A percentile compares a stretch with the other conserved stretches of the same genome.
These are phyloP conservation scores for Medicago arabica DNA, from an alignment of 306 rosid genomes.

Conservation along the genomic window DNA sequence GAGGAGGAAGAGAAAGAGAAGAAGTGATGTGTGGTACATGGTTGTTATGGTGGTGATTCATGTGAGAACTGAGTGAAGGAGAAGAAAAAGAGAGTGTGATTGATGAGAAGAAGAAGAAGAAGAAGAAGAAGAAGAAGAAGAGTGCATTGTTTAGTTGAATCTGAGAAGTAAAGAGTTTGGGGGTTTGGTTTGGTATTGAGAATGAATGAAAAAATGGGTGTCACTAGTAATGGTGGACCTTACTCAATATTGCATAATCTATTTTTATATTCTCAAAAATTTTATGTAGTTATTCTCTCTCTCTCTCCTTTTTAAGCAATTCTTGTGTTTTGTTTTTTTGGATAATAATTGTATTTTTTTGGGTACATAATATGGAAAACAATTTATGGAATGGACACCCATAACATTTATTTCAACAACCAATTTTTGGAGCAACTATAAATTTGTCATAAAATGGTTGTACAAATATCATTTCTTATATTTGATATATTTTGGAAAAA, in stretches of 20 bases:
- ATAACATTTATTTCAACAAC: no score
- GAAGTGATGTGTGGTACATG: conserved; percentile 34
- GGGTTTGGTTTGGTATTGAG: neutral
- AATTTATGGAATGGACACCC: no score
- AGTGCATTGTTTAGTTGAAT: conserved; percentile 9
- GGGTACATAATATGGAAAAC: no score
- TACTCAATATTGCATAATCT: neutral
- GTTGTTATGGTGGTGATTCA: conserved; percentile 37
- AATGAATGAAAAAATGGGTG: neutral
- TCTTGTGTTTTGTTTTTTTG: neutral
- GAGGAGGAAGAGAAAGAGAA: conserved; percentile 42
- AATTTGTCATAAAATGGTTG: no score
- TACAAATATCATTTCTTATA: no score
- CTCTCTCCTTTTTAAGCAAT: neutral
- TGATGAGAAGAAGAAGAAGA: neutral
- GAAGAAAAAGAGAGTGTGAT: neutral
- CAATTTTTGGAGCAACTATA: no score
- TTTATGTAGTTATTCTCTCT: neutral
- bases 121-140: neutral
- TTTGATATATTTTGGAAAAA: no score
- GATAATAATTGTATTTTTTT: neutral
- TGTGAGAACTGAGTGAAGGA: conserved; percentile 24
- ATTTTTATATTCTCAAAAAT: neutral
- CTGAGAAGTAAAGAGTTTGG: neutral
- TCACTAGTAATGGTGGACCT: neutral